Base-by-base conservation (phyloP, 192 early-diverging fungal species). In the Coemansia guatemalensis region DNA sequence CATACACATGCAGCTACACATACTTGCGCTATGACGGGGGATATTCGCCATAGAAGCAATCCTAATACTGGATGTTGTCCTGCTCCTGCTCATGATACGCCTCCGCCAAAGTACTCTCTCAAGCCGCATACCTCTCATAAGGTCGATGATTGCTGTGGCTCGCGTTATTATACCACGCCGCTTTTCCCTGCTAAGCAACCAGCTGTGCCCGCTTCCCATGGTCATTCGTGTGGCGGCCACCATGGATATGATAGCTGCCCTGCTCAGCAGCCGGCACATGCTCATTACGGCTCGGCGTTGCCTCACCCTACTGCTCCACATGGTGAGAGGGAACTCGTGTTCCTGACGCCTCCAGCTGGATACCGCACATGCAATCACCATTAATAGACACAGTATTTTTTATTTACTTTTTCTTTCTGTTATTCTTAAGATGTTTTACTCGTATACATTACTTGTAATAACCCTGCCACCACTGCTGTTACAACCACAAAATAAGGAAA, bases 31-130 rank as follows among this genome's bases (percentile, higher is more conserved):
- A 64, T 68, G 66, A 51, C 62, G 0, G 69, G 75, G 2, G 27
- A n/a, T 5, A 41, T 59, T 2, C 61, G 61, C 27, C 66, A 71
- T 17, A 8, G 48, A 9, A 39, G 58, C 24, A 18, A 50, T 25
- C 29, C 39, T 1, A 22, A 12, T 14, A 35, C 29, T 7, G 26
- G 41, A 4, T 48, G 60, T 50, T 41, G 47, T 56, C 7, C 48
- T 18, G 41, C 29, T 1, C 59, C 54, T 4, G 4, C 21, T 18
- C 11, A 0, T 8, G 67, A 66, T 58, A 55, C 35, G 41, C 62
- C 69, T 49, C 76, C 68, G 49, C 76, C 76, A 58, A 79, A 67
- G 60, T 79, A 79, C 71, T 79, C 76, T 64, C 57, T 79, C 44
- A 67, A 53, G 41, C 76, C 76, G 29, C 56, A 67, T 5, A 79